phyloP scores from a whole-genome alignment of 2,329 filamentous ascomycete genomes.

The Arthroderma uncinatum region DNA sequence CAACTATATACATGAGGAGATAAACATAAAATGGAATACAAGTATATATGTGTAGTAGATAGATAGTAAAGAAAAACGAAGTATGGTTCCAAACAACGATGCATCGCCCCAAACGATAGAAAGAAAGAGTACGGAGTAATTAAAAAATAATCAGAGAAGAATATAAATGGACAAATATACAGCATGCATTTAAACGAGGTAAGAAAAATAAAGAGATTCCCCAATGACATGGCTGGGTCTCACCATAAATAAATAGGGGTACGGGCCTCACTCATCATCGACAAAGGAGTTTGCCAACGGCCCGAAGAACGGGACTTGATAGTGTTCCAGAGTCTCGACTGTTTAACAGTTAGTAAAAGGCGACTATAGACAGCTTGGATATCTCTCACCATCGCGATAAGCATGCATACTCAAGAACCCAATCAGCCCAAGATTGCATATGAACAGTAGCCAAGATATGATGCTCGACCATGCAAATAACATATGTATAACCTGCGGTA shows the following conservation, averaged over 20 bases:
- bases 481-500: conserved; percentile 62
- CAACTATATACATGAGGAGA: neutral
- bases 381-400: conserved; percentile 63
- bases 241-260: neutral
- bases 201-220: neutral
- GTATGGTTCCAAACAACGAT: neutral
- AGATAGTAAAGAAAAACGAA: neutral
- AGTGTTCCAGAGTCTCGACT: conserved; percentile 57
- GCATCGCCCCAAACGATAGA: neutral
- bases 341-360: neutral
- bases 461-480: conserved; percentile 76
- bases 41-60: neutral
- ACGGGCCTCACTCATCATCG: conserved; percentile 59
- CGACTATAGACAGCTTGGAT: conserved; percentile 24
- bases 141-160: neutral
- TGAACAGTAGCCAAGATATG: conserved; percentile 71
- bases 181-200: neutral
- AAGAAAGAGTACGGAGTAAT: neutral
- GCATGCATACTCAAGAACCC: conserved; percentile 65
- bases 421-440: conserved; percentile 65
- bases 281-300: conserved; percentile 76
- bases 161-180: neutral
- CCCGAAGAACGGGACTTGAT: conserved; percentile 80
- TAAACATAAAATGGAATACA: neutral
- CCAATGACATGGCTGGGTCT: neutral